These are phyloP conservation scores for Actinomucor elegans DNA, from an alignment of 371 early-diverging fungal genomes.

Conservation along the genomic window DNA sequence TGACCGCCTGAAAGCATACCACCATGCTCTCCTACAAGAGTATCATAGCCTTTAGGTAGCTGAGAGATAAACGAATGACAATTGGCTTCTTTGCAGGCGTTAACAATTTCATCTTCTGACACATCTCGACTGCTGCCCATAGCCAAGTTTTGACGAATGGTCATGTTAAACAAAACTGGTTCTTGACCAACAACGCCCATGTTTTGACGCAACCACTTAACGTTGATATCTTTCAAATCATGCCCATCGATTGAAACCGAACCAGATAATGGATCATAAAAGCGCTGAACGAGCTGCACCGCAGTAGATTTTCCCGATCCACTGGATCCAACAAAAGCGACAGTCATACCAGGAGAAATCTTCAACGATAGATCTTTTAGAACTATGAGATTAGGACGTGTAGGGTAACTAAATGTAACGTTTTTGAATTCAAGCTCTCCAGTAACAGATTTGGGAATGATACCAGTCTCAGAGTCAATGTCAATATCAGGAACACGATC, in stretches of 20 bases:
- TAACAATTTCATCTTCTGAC: constrained; percentile 52
- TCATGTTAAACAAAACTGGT: constrained; percentile 72
- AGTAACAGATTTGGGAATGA: constrained; percentile 19
- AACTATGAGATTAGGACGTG: constrained; percentile 57
- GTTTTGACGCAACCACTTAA: constrained; percentile 56
- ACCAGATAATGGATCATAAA: constrained; percentile 62
- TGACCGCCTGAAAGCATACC: constrained; percentile 84
- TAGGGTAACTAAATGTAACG: constrained; percentile 68
- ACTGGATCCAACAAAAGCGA: constrained; percentile 69
- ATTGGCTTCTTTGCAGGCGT: constrained; percentile 70
- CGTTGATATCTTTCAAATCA: constrained; percentile 50
- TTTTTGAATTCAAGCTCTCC: constrained; percentile 62
- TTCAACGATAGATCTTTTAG: constrained; percentile 55
- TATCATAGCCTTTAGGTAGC: constrained; percentile 73
- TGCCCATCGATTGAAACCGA: constrained; percentile 57
- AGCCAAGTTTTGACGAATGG: constrained; percentile 73
- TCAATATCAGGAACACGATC: constrained; percentile 74
- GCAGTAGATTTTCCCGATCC: constrained; percentile 73
- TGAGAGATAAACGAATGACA: constrained; percentile 65
- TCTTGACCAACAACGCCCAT: constrained; percentile 73
- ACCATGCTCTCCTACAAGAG: constrained; percentile 55
- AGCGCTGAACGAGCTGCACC: constrained; percentile 61
- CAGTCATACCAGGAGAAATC: constrained; percentile 60
- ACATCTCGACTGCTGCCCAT: constrained; percentile 51
- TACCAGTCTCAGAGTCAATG: constrained; percentile 41